Conservation (phyloP, 2,329 filamentous ascomycete genomes). For the Colletotrichum lini region DNA sequence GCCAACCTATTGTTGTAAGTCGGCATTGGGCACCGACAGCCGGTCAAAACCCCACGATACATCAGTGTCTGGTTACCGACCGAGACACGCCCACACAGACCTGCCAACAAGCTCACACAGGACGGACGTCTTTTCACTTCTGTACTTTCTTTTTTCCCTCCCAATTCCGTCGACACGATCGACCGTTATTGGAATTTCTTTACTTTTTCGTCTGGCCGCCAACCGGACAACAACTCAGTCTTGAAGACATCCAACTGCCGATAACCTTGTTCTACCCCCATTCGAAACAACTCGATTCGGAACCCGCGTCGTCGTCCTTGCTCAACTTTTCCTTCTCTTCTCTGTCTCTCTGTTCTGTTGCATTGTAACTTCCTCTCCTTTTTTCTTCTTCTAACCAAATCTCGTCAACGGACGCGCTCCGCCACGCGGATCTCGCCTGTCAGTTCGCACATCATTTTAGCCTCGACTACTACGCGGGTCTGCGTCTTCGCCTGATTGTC, state of each 20-base stretch:
- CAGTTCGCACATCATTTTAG: conserved; percentile 42
- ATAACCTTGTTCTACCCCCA: neutral
- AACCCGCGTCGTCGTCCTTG: neutral
- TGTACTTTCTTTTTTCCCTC: conserved; percentile 35
- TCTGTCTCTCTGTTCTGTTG: conserved; percentile 5
- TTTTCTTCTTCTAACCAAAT: neutral
- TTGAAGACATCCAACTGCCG: conserved; percentile 33
- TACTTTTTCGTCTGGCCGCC: conserved; percentile 23
- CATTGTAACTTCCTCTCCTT: conserved; percentile 1
- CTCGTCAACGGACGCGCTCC: conserved; percentile 27
- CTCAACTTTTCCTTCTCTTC: neutral
- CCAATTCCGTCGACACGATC: conserved; percentile 12
- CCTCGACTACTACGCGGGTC: conserved; percentile 24
- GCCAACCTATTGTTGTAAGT: neutral
- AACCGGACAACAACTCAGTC: conserved; percentile 13
- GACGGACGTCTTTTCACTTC: conserved; percentile 29
- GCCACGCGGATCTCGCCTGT: conserved; percentile 36
- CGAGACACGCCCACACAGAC: conserved; percentile 13
- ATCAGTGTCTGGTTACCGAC: neutral
- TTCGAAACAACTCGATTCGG: neutral
- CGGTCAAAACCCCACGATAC: conserved; percentile 7
- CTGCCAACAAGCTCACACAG: neutral
- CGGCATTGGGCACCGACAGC: neutral
- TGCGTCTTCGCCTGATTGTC: conserved; percentile 44
- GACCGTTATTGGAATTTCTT: conserved; percentile 7